Evolutionary conservation across 352 stramenopile species (phyloP).

Genomic region (Globisporangium canariense): DNA sequence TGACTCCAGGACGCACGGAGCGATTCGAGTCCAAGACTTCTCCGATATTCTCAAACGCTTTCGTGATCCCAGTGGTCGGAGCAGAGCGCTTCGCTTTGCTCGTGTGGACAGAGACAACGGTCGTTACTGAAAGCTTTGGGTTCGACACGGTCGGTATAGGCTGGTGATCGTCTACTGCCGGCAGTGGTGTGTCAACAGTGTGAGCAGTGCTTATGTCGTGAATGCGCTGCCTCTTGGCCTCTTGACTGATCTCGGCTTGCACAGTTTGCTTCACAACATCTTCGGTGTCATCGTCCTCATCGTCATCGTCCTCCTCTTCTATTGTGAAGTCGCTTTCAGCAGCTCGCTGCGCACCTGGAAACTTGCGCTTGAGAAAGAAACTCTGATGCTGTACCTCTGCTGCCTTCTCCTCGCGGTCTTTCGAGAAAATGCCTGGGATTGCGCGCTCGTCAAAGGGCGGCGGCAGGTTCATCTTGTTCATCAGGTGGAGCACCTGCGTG

Average conservation of each 20-base stretch:
- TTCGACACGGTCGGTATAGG: neutral
- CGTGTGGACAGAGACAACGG: neutral
- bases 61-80: conserved; percentile 10
- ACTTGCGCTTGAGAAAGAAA: conserved; percentile 22
- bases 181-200: neutral
- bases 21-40: neutral
- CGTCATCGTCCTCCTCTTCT: conserved; percentile 35
- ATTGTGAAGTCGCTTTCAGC: conserved; percentile 24
- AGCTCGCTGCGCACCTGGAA: conserved; percentile 2
- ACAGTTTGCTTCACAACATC: neutral
- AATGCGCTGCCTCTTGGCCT: conserved; percentile 9
- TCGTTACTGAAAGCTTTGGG: too few relatives aligned
- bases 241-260: neutral
- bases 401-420: conserved; percentile 15
- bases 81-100: conserved; percentile 3
- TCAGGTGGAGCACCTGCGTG: conserved; percentile 88
- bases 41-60: conserved; percentile 21
- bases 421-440: conserved; percentile 65
- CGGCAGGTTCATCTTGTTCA: conserved; percentile 92
- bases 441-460: conserved; percentile 67
- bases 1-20: conserved; percentile 40
- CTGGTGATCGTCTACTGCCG: neutral
- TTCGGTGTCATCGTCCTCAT: conserved; percentile 18
- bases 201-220: neutral
- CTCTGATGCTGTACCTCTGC: neutral